These are phyloP conservation scores for Fraxinus excelsior DNA, from an alignment of 257 asterid genomes.

Conservation along the genomic window DNA sequence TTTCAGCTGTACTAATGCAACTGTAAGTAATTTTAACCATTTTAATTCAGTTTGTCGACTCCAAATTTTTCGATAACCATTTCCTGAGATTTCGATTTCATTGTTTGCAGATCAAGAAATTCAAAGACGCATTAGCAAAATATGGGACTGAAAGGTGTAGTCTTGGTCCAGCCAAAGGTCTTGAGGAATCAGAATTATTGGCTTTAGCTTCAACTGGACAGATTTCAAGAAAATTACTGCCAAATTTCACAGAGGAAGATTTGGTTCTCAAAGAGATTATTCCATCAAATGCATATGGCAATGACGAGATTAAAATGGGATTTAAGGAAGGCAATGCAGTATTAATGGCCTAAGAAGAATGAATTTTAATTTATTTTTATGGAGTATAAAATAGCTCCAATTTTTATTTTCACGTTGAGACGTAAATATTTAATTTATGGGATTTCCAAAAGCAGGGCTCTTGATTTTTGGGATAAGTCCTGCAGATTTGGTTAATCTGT, in stretches of 20 bases:
- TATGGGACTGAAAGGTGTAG: slow-evolving; percentile 62
- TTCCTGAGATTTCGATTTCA: neutral
- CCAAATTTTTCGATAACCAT: neutral
- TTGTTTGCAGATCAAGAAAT: slow-evolving; percentile 75
- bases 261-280: slow-evolving; percentile 33
- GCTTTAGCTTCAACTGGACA: slow-evolving; percentile 66
- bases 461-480: slow-evolving; percentile 51
- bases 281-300: slow-evolving; percentile 29
- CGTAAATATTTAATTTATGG: slow-evolving; percentile 40
- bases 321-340: slow-evolving; percentile 41
- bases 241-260: slow-evolving; percentile 28
- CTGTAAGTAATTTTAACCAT: slow-evolving; percentile 45
- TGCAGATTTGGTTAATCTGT: slow-evolving; percentile 35
- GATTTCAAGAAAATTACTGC: slow-evolving; percentile 39
- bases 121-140: slow-evolving; percentile 79
- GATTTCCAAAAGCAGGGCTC: slow-evolving; percentile 45
- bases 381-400: slow-evolving; percentile 17
- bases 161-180: slow-evolving; percentile 72
- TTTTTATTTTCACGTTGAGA: slow-evolving; percentile 5
- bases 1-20: slow-evolving; percentile 95
- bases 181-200: slow-evolving; percentile 70
- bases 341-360: slow-evolving; percentile 42
- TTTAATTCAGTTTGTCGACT: neutral
- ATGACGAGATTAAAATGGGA: slow-evolving; percentile 34
- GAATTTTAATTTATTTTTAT: slow-evolving; percentile 16